Evolutionary conservation across 2,329 filamentous ascomycete genomes (phyloP).

Genomic region (Scortechinia acanthostroma): DNA sequence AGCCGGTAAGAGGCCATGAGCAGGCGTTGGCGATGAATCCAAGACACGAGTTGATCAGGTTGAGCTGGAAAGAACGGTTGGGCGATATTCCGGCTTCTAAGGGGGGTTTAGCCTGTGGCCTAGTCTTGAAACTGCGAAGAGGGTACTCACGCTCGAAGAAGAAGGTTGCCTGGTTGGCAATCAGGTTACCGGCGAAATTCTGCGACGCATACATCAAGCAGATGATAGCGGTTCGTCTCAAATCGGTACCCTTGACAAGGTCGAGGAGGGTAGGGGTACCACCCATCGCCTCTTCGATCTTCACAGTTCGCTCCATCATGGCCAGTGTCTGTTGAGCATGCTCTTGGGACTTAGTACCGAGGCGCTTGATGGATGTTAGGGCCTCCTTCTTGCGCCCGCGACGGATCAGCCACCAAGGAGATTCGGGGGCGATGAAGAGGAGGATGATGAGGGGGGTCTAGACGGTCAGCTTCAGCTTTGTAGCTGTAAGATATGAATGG

Average conservation of each 20-base stretch:
- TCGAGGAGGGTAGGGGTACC: slow-evolving; percentile 37
- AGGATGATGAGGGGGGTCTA: slow-evolving; percentile 41
- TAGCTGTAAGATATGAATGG: no score
- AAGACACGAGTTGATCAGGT: slow-evolving; percentile 15
- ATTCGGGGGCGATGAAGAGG: slow-evolving; percentile 38
- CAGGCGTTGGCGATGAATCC: slow-evolving; percentile 21
- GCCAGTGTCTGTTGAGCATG: slow-evolving; percentile 35
- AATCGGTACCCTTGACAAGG: slow-evolving; percentile 43
- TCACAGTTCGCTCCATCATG: slow-evolving; percentile 48
- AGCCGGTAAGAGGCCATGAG: slow-evolving; percentile 23
- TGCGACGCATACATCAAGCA: slow-evolving; percentile 50
- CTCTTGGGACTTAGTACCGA: slow-evolving; percentile 29
- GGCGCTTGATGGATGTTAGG: slow-evolving; percentile 32
- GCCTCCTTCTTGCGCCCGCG: slow-evolving; percentile 33
- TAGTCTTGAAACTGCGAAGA: slow-evolving; percentile 15
- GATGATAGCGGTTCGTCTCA: slow-evolving; percentile 43
- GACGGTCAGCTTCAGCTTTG: no score
- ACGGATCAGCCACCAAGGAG: slow-evolving; percentile 45
- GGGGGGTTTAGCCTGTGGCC: background rate
- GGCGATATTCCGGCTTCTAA: slow-evolving; percentile 11
- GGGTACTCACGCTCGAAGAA: slow-evolving; percentile 38
- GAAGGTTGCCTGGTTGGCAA: slow-evolving; percentile 53
- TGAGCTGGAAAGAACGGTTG: slow-evolving; percentile 12
- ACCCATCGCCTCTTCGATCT: slow-evolving; percentile 35
- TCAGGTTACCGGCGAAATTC: slow-evolving; percentile 52